Conservation (phyloP, 257 asterid species). For the Paulownia fortunei region DNA sequence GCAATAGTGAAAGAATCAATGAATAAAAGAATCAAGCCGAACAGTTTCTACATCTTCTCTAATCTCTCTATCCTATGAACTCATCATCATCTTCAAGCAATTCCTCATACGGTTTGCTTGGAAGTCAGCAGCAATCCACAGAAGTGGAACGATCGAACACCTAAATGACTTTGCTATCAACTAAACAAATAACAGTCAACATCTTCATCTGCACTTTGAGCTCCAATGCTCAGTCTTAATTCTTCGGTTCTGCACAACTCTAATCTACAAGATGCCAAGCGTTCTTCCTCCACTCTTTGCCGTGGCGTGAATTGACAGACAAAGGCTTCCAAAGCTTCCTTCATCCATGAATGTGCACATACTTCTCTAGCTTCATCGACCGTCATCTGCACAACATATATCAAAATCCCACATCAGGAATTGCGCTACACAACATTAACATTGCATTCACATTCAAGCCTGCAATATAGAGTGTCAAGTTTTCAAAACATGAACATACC, state of each 20-base stretch:
- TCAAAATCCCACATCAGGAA: conserved; percentile 23
- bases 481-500: conserved; percentile 48
- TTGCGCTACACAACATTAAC: background rate
- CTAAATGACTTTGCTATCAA: conserved; percentile 13
- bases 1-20: background rate
- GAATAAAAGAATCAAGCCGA: conserved; percentile 33
- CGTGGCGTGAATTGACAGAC: conserved; percentile 39
- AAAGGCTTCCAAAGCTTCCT: conserved; percentile 73
- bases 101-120: conserved; percentile 6
- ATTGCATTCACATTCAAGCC: background rate
- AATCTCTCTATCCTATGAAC: conserved; percentile 12
- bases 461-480: background rate
- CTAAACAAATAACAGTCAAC: conserved; percentile 48
- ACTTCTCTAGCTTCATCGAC: conserved; percentile 70
- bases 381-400: conserved; percentile 52
- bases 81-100: conserved; percentile 9
- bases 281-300: conserved; percentile 34
- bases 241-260: conserved; percentile 46
- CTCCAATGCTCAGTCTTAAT: conserved; percentile 35
- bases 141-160: conserved; percentile 1
- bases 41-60: conserved; percentile 28
- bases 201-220: conserved; percentile 48
- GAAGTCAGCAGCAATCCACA: conserved; percentile 20
- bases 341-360: conserved; percentile 82
- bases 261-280: conserved; percentile 28